These are phyloP conservation scores for Schizosaccharomyces octosporus DNA, from an alignment of 805 yeast genomes.

Conservation along the genomic window DNA sequence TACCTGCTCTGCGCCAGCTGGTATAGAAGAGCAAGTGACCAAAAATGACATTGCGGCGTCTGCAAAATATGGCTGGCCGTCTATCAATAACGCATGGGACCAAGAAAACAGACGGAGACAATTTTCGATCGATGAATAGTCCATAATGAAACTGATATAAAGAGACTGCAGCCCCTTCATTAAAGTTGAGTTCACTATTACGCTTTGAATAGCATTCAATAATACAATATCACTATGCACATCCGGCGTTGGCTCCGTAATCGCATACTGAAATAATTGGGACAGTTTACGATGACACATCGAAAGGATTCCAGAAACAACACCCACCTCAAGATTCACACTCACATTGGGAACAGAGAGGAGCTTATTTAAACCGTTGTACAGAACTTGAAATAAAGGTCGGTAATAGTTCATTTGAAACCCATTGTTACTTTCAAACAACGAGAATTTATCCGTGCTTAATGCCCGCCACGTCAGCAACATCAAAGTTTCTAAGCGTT, in stretches of 20 bases:
- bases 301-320: background rate
- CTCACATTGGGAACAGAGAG: background rate
- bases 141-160: background rate
- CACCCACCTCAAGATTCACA: background rate
- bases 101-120: background rate
- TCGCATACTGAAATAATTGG: background rate
- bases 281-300: background rate
- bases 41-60: background rate
- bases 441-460: background rate
- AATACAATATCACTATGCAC: background rate
- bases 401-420: background rate
- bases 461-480: background rate
- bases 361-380: background rate
- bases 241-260: background rate
- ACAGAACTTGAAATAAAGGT: background rate
- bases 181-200: background rate
- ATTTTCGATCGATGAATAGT: background rate
- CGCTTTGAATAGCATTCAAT: background rate
- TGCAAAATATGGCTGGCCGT: conserved; percentile 1
- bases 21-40: conserved; percentile 16
- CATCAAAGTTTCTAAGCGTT: background rate
- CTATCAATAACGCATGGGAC: background rate
- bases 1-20: conserved; percentile 40
- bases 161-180: background rate
- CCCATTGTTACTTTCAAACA: background rate